Evolutionary conservation across 148 eudicot species (phyloP), one percentile per base, ranked within the genome.

Genomic region (Rhododendron ovatum): DNA sequence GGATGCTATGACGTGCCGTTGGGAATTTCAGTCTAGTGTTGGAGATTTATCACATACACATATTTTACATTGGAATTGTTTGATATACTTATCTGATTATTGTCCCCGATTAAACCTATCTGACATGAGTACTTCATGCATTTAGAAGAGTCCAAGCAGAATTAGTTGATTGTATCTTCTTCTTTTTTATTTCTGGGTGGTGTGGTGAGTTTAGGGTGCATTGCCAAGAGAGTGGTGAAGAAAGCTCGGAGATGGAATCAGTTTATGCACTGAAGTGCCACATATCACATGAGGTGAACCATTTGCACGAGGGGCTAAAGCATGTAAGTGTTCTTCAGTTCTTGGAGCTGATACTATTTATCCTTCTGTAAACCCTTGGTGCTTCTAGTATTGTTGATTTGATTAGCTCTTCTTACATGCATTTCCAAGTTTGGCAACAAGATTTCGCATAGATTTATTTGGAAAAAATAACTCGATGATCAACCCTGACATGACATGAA

Each of bases 191-290:
- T 78, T 24, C 28, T 84, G 89, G 73, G 10, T 53, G 51, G 22
- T 85, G 73, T n/a, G 77, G 50, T 83, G 88, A 53, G 83, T 50
- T 76, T 86, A 97, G 99, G 95, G 94, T 97, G 83, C 91, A 97
- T 87, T 97, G 99, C 89, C 93, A 92, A 89, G 99, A 97, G 93
- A 97, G 98, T 89, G 96, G 99, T 35, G 99, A 97, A 85, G 99
- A 97, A 92, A 97, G 95, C 88, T 92, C 93, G 28, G 99, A 97
- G 88, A 87, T 80, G 45, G 99, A 97, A 86, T 90, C 96, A 10
- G 94, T 97, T 6, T 94, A 94, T 92, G 91, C 98, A 43, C 93
- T 97, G 48, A 97, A 97, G 88, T 97, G 99, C 89, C 99, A 97
- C 88, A 97, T 97, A 89, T 97, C 99, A 6, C 98, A 95, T 0